Percentiles rank a stretch among this genome's conserved stretches.
Conservation (phyloP, 1,284 basidiomycete genomes). For the Rhodotorula sp. region DNA sequence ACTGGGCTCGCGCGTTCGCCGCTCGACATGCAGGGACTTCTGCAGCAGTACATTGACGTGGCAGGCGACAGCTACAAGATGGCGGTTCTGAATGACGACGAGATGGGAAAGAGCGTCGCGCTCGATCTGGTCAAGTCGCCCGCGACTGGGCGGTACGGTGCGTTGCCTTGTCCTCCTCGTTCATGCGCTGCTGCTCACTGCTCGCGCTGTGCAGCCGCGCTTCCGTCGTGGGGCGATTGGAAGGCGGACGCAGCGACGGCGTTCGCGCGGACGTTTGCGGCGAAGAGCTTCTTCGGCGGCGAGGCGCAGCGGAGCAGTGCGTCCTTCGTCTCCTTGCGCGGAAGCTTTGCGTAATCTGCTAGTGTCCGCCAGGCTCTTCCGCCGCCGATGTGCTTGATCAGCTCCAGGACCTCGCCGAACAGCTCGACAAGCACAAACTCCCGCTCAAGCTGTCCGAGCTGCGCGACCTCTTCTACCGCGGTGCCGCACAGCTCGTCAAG, state of each 20-base stretch:
- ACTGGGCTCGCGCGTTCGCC: constrained; percentile 83
- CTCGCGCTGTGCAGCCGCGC: constrained; percentile 36
- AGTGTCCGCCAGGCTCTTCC: not conserved
- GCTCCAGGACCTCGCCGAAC: constrained; percentile 67
- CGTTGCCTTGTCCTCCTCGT: not conserved
- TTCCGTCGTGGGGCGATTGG: constrained; percentile 50
- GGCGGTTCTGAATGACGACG: constrained; percentile 58
- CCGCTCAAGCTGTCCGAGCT: constrained; percentile 75
- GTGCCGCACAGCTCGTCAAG: constrained; percentile 71
- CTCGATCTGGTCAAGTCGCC: constrained; percentile 68
- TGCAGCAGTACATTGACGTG: constrained; percentile 58
- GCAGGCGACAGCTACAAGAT: constrained; percentile 19
- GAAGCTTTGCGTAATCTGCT: not conserved
- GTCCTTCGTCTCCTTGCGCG: not conserved
- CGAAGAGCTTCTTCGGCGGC: constrained; percentile 72
- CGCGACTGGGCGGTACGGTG: constrained; percentile 36
- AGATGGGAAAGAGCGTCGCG: constrained; percentile 86
- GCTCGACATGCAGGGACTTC: constrained; percentile 84
- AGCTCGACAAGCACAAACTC: constrained; percentile 70
- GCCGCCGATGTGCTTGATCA: constrained; percentile 64
- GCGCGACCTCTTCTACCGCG: constrained; percentile 81
- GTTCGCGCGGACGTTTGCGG: constrained; percentile 49
- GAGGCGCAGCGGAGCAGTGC: constrained; percentile 1
- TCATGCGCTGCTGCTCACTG: not conserved
- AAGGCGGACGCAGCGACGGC: constrained; percentile 47